Percentiles rank a stretch among this genome's conserved stretches.
These are phyloP conservation scores for Viola pubescens DNA, from an alignment of 441 rosid species.

Conservation along the genomic window DNA sequence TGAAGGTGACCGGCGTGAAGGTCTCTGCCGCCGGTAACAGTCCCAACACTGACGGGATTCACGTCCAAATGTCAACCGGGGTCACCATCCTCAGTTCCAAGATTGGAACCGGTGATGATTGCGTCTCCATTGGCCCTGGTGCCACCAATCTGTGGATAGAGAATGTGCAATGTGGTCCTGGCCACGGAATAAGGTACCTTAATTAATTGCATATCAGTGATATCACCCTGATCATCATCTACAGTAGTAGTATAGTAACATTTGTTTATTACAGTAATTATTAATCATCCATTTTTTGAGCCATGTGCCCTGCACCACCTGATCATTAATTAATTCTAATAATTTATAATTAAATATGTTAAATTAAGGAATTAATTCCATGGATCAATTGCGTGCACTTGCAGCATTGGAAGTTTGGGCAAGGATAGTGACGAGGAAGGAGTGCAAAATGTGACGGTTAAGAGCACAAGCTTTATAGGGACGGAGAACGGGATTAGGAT, in stretches of 20 bases:
- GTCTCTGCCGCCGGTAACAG: conserved; percentile 30
- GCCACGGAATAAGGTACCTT: conserved; percentile 28
- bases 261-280: not conserved
- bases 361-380: not conserved
- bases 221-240: too few relatives aligned
- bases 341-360: not conserved
- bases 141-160: conserved; percentile 28
- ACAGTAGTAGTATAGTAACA: not conserved
- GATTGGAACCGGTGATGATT: conserved; percentile 39
- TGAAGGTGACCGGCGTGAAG: conserved; percentile 31
- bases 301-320: too few relatives aligned
- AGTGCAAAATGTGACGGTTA: conserved; percentile 57
- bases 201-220: too few relatives aligned
- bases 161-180: conserved; percentile 24
- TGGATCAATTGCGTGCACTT: not conserved
- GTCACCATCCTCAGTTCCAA: conserved; percentile 22
- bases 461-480: conserved; percentile 36
- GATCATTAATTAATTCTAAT: not conserved
- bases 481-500: conserved; percentile 62
- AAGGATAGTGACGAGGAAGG: conserved; percentile 38
- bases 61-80: conserved; percentile 21
- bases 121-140: conserved; percentile 37
- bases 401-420: conserved; percentile 72
- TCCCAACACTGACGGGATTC: conserved; percentile 42
- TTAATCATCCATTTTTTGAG: too few relatives aligned